Evolutionary conservation across 2,329 filamentous ascomycete species (phyloP), one percentile per base, ranked within the genome.

Genomic region (Spiromastix sp.): DNA sequence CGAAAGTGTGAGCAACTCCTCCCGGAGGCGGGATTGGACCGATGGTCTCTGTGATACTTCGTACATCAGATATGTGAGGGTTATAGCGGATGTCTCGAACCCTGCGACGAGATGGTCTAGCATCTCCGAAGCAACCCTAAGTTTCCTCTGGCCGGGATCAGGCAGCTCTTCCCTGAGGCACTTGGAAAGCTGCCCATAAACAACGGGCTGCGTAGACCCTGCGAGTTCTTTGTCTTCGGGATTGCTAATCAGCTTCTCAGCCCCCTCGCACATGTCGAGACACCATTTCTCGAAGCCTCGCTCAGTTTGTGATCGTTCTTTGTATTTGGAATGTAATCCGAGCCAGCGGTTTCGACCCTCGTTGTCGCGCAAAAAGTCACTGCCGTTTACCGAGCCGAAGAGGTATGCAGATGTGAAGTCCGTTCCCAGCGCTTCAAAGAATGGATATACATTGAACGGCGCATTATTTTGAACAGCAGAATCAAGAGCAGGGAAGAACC

Each of bases 41-140:
- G 51, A 43, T 2, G 51, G 51, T 25, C 55, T 41, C 26, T 45
- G 51, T 5, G 59, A 63, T 4, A 64, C 46, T 39, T 63, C 52
- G 55, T 59, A 60, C 10, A 59, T 43, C 1, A 63, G 32, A 36
- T 62, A 64, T 10, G 59, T 63, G 10, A 64, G 45, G 3, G 54
- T 75, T 20, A 85, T 77, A 2, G 77, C 79, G 2, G 77, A 79
- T 0, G 84, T 87, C 51, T 91, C 84, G 44, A 85, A 81, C 1
- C 82, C 84, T 0, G 84, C 83, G 2, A 81, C 72, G 2, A 85
- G 65, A 43, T 89, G 82, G 47, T 87, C 82, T 26, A 85, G 69
- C 42, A 84, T 66, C 50, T 87, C 83, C 19, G 74, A 81, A 2
- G 80, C 78, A 15, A 84, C 64, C 2, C 64, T 61, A 13, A 29